phyloP scores from a whole-genome alignment of 768 basidiomycete genomes.

The Kwoniella sp. region DNA sequence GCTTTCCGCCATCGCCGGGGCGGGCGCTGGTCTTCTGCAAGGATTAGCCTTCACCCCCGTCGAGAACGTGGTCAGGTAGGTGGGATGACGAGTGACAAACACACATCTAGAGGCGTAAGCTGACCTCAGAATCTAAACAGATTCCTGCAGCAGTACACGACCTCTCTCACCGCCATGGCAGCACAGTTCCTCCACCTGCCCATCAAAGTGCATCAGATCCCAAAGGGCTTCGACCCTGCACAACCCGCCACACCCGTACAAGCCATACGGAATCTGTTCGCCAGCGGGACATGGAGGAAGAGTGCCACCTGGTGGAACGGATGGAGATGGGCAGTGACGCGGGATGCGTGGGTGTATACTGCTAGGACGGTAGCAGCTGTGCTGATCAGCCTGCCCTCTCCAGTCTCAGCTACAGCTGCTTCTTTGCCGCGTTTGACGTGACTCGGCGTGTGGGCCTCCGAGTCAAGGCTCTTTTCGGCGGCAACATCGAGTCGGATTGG shows the following conservation, averaged over 20 bases:
- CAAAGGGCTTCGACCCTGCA: slow-evolving; percentile 3
- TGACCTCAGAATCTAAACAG: slow-evolving; percentile 16
- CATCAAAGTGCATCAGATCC: slow-evolving; percentile 4
- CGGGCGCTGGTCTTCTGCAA: slow-evolving; percentile 43
- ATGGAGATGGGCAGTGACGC: slow-evolving; percentile 40
- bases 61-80: slow-evolving; percentile 47
- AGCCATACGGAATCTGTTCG: slow-evolving; percentile 30
- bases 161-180: slow-evolving; percentile 24
- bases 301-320: slow-evolving; percentile 45
- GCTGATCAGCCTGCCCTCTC: neutral
- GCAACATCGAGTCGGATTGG: slow-evolving; percentile 19
- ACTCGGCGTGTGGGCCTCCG: slow-evolving; percentile 39
- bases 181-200: slow-evolving; percentile 21
- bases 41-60: slow-evolving; percentile 45
- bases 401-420: slow-evolving; percentile 41
- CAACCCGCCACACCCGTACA: slow-evolving; percentile 24
- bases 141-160: slow-evolving; percentile 29
- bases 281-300: slow-evolving; percentile 34
- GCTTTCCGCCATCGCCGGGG: slow-evolving; percentile 42
- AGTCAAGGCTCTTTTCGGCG: slow-evolving; percentile 43
- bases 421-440: slow-evolving; percentile 48
- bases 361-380: neutral
- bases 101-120: neutral
- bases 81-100: neutral
- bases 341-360: slow-evolving; percentile 39